These are phyloP conservation scores for Phytophthora melonis DNA, from an alignment of 352 stramenopile species.

Conservation along the genomic window DNA sequence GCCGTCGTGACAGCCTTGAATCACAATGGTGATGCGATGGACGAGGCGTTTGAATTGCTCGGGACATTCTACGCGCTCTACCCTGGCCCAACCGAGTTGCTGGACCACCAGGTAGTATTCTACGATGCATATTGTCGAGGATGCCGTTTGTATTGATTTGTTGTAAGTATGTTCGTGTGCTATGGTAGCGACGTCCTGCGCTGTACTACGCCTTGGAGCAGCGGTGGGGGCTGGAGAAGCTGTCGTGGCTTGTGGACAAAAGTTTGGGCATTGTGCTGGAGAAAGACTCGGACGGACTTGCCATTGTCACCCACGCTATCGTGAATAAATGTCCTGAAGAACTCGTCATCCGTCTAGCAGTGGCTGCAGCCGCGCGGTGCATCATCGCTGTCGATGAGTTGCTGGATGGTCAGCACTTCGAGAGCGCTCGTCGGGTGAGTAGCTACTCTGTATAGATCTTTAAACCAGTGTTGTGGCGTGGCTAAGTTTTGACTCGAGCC, in stretches of 20 bases:
- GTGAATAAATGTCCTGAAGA: conserved; percentile 53
- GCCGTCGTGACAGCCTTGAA: conserved; percentile 37
- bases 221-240: conserved; percentile 50
- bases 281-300: conserved; percentile 60
- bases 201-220: conserved; percentile 58
- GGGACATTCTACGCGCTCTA: conserved; percentile 36
- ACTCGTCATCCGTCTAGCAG: conserved; percentile 64
- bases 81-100: conserved; percentile 24
- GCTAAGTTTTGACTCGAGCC: no score
- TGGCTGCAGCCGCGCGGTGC: conserved; percentile 47
- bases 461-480: background rate
- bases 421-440: conserved; percentile 63
- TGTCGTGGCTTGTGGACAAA: conserved; percentile 67
- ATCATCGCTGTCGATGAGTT: conserved; percentile 38
- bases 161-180: background rate
- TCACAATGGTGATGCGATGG: conserved; percentile 5
- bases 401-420: conserved; percentile 46
- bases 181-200: conserved; percentile 15
- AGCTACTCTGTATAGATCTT: background rate
- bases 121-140: no score
- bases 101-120: conserved; percentile 42
- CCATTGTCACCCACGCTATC: conserved; percentile 55
- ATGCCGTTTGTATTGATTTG: no score
- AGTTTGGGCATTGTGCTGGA: conserved; percentile 41
- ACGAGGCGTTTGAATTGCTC: conserved; percentile 49